Conservation (phyloP, 108 stramenopile genomes). For the Mediolabrus comicus region DNA sequence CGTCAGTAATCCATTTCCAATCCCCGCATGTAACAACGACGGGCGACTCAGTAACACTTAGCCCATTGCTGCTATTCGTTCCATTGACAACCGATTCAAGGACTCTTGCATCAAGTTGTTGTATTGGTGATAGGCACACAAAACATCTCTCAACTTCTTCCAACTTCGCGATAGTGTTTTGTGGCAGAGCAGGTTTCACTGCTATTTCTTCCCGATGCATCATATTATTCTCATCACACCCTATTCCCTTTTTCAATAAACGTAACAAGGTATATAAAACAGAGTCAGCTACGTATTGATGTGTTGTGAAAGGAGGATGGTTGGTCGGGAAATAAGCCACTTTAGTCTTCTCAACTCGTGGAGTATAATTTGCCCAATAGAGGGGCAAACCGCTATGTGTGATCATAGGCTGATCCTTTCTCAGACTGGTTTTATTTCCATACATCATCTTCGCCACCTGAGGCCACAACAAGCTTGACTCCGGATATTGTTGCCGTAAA, state of each 20-base stretch:
- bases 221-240: background rate
- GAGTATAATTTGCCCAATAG: too few relatives aligned
- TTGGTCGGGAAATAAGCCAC: background rate
- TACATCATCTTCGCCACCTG: too few relatives aligned
- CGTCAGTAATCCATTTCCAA: slow-evolving; percentile 34
- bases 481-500: too few relatives aligned
- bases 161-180: background rate
- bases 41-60: background rate
- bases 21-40: slow-evolving; percentile 30
- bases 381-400: too few relatives aligned
- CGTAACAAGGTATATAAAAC: slow-evolving; percentile 7
- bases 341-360: slow-evolving; percentile 11
- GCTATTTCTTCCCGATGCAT: background rate
- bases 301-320: slow-evolving; percentile 26
- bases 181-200: background rate
- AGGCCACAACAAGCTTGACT: too few relatives aligned
- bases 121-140: slow-evolving; percentile 7
- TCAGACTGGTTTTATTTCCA: too few relatives aligned
- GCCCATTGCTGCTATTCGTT: background rate
- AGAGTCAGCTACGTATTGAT: slow-evolving; percentile 30
- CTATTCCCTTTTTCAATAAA: background rate
- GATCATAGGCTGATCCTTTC: too few relatives aligned
- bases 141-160: slow-evolving; percentile 9
- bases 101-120: slow-evolving; percentile 16
- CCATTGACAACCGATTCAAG: background rate